These are phyloP conservation scores for Lentinula raphanica DNA, from an alignment of 768 basidiomycete genomes.

Conservation along the genomic window DNA sequence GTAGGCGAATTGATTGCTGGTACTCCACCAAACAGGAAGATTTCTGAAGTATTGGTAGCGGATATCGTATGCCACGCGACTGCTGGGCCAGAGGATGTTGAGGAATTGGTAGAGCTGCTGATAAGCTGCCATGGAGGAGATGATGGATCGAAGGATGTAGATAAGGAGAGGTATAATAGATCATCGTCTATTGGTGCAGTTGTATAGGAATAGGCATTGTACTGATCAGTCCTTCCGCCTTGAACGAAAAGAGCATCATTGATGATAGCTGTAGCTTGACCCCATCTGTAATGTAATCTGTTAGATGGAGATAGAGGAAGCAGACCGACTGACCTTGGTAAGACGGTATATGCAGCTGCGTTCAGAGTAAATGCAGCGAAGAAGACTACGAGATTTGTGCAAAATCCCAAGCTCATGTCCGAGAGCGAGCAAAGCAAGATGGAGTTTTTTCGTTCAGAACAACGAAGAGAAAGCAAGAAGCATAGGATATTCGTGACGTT, in stretches of 20 bases:
- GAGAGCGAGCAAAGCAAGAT: background rate
- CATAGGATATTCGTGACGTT: background rate
- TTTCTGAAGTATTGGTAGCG: constrained; percentile 45
- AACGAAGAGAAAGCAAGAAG: background rate
- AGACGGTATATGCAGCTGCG: background rate
- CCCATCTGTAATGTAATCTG: constrained; percentile 57
- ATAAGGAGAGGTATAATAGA: constrained; percentile 62
- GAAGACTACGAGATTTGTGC: background rate
- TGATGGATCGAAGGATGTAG: constrained; percentile 48
- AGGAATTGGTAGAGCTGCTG: constrained; percentile 37
- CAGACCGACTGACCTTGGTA: background rate
- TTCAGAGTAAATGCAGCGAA: background rate
- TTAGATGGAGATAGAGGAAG: background rate
- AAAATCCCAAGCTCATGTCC: background rate
- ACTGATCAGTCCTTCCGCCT: constrained; percentile 76
- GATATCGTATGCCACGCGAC: constrained; percentile 81
- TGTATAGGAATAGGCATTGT: constrained; percentile 64
- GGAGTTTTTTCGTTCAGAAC: background rate
- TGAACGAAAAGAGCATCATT: constrained; percentile 62
- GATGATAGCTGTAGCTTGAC: constrained; percentile 61
- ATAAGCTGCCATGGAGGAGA: constrained; percentile 68
- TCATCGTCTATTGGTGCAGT: constrained; percentile 72
- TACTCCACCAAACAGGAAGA: constrained; percentile 74
- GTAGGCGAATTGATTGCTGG: constrained; percentile 54
- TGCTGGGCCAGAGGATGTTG: constrained; percentile 48